These are phyloP conservation scores for Pythium chondricola DNA, from an alignment of 352 stramenopile species.

Conservation along the genomic window DNA sequence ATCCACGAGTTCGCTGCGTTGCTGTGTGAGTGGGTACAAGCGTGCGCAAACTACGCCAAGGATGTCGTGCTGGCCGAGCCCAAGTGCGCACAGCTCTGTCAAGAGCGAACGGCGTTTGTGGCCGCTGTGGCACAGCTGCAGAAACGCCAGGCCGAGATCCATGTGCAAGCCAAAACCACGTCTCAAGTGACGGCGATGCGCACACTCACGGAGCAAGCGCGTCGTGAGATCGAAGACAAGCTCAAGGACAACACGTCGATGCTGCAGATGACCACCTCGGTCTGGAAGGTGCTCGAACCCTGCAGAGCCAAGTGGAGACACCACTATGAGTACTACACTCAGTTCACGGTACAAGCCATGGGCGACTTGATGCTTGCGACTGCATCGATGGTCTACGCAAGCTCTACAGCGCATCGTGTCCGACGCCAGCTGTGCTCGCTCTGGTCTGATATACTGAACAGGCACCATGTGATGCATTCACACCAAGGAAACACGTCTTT, in stretches of 20 bases:
- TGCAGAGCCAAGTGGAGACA: slow-evolving; percentile 38
- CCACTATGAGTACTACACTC: slow-evolving; percentile 29
- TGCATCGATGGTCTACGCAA: slow-evolving; percentile 40
- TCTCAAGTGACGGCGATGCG: slow-evolving; percentile 29
- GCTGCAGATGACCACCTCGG: slow-evolving; percentile 41
- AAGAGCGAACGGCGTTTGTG: slow-evolving; percentile 37
- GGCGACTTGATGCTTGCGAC: slow-evolving; percentile 64
- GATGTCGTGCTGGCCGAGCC: slow-evolving; percentile 52
- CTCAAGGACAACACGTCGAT: slow-evolving; percentile 48
- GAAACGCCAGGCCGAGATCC: slow-evolving; percentile 28
- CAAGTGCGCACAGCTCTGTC: slow-evolving; percentile 43
- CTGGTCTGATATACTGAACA: slow-evolving; percentile 32
- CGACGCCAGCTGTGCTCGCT: slow-evolving; percentile 20
- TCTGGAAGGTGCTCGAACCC: slow-evolving; percentile 45
- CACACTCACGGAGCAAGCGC: slow-evolving; percentile 42
- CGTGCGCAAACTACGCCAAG: slow-evolving; percentile 31
- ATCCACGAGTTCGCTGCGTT: slow-evolving; percentile 49
- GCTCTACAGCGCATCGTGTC: slow-evolving; percentile 14
- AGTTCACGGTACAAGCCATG: slow-evolving; percentile 36
- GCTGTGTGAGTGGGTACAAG: slow-evolving; percentile 64
- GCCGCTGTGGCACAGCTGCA: slow-evolving; percentile 28
- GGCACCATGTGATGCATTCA: slow-evolving; percentile 30
- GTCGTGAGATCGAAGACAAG: slow-evolving; percentile 35
- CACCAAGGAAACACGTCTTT: slow-evolving; percentile 8
- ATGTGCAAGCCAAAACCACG: slow-evolving; percentile 29